Evolutionary conservation across 208 protist genomes (phyloP).

Genomic region (Acanthamoeba royreba): DNA sequence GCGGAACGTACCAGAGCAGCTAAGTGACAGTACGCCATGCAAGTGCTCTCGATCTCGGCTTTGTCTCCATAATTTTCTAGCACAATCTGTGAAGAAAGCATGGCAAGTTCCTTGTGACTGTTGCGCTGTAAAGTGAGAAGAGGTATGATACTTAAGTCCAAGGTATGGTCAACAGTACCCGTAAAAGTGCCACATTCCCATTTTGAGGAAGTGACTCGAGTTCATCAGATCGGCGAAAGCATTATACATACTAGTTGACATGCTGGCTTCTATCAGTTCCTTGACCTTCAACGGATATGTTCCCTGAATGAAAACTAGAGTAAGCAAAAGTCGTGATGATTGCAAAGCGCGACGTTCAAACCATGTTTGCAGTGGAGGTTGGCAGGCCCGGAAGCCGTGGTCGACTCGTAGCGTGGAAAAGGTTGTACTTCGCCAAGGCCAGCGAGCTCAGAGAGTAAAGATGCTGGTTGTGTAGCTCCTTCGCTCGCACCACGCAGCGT

Average conservation of each 20-base stretch:
- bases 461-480: background rate
- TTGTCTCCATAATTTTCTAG: slow-evolving; percentile 32
- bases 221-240: background rate
- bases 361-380: background rate
- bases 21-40: background rate
- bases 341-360: background rate
- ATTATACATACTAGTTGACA: background rate
- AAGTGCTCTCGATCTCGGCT: background rate
- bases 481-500: background rate
- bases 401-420: background rate
- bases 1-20: background rate
- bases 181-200: slow-evolving; percentile 8
- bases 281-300: background rate
- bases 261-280: background rate
- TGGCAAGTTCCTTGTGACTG: slow-evolving; percentile 14
- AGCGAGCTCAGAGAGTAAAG: background rate
- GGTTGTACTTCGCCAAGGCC: slow-evolving; percentile 28
- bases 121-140: background rate
- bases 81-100: background rate
- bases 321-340: background rate
- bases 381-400: background rate
- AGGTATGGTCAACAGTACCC: background rate
- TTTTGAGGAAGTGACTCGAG: background rate
- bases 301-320: background rate
- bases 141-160: too few relatives aligned